Evolutionary conservation across 768 basidiomycete species (phyloP).

Genomic region (Leccinum disarticulatum): DNA sequence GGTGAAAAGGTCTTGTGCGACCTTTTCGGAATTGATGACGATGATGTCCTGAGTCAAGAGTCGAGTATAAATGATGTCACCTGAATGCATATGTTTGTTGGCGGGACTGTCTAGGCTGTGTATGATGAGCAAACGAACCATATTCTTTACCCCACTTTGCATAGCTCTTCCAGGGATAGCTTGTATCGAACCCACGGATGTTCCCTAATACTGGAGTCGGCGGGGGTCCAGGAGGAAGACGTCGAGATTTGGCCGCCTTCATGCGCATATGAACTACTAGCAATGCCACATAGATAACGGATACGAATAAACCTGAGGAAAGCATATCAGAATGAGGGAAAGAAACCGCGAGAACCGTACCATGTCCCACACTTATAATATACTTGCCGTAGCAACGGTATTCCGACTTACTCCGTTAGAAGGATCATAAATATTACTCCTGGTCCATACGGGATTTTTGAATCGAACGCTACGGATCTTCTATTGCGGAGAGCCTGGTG

Average conservation of each 20-base stretch:
- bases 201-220: conserved; percentile 23
- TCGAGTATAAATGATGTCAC: conserved; percentile 18
- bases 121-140: conserved; percentile 10
- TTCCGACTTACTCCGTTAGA: too few relatives aligned
- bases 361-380: neutral
- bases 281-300: conserved; percentile 9
- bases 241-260: conserved; percentile 5
- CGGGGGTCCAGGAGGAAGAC: conserved; percentile 24
- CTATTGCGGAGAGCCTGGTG: neutral
- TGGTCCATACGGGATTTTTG: neutral
- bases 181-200: conserved; percentile 17
- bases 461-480: neutral
- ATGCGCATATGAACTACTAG: conserved; percentile 11
- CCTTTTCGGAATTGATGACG: conserved; percentile 25
- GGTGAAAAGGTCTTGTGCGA: conserved; percentile 24
- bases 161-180: conserved; percentile 24
- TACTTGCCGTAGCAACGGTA: neutral
- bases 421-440: neutral
- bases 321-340: conserved; percentile 1
- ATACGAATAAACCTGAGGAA: neutral
- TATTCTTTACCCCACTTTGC: conserved; percentile 20
- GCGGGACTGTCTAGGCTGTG: neutral
- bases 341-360: neutral
- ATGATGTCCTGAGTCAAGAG: conserved; percentile 17
- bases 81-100: conserved; percentile 6